Evolutionary conservation across 768 basidiomycete genomes (phyloP), one percentile per base, ranked within the genome.

Genomic region (Suillus lakei): DNA sequence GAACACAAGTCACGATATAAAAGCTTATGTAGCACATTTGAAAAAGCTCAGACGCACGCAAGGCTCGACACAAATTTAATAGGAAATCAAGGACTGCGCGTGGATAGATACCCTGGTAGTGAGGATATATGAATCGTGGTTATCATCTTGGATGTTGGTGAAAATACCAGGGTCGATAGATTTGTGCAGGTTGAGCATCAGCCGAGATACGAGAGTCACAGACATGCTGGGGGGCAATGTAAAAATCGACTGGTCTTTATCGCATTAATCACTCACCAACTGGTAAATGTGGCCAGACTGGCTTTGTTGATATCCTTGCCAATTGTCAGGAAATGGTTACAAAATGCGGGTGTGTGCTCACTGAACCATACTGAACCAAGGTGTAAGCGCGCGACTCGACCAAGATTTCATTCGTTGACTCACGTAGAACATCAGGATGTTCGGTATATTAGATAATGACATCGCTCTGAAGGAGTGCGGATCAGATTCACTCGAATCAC

Each of bases 101-200:
- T 54, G 30, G 21, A 34, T 34, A 7, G 32, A 54, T 32, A n/a
- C 30, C 30, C 32, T 54, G 30, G 53, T 34, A n/a, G 53, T 32
- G 13, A 54, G 21, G 10, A 54, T 13, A 34, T 32, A 13, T 3
- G 53, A 54, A 3, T 34, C 32, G 32, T 21, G 21, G 53, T 34
- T n/a, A 34, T 54, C 18, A 32, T 54, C 53, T 12, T 34, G 21
- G 18, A 13, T n/a, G 9, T 6, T 28, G 15, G 66, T 56, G 30
- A 62, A 58, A 23, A 68, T 63, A 21, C 64, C 64, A 5, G n/a
- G 12, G 36, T 63, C 50, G 5, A 80, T 81, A 28, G 73, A 79
- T 72, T 79, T 72, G 68, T 86, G 82, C 7, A 87, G 78, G 71
- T 88, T 86, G 46, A 87, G 80, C 79, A 86, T 84, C 1, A 88